phyloP scores from a whole-genome alignment of 257 asterid species.

The Plantago elongata region DNA sequence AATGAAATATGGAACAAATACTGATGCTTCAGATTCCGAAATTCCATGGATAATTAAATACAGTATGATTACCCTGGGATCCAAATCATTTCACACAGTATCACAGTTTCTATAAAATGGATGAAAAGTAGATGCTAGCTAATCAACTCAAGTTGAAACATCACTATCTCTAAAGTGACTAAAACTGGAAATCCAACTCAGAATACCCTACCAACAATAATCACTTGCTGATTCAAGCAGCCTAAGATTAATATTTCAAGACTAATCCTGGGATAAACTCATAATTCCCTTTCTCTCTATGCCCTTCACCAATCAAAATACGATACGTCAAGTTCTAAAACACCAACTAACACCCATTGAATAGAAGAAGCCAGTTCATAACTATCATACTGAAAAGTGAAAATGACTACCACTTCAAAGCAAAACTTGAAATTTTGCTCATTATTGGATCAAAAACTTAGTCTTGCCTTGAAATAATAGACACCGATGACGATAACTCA shows the following conservation, averaged over 20 bases:
- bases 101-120: neutral
- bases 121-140: conserved; percentile 2
- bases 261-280: conserved; percentile 10
- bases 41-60: neutral
- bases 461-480: neutral
- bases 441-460: neutral
- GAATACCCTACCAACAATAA: conserved; percentile 20
- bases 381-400: neutral
- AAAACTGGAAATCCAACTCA: conserved; percentile 34
- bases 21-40: too few relatives aligned
- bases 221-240: conserved; percentile 3
- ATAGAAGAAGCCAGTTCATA: neutral
- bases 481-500: neutral
- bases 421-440: neutral
- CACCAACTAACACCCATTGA: conserved; percentile 5
- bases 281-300: conserved; percentile 15
- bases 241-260: neutral
- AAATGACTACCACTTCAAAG: neutral
- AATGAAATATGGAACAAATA: too few relatives aligned
- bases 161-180: conserved; percentile 4
- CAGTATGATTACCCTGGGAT: neutral
- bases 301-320: conserved; percentile 19
- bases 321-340: neutral
- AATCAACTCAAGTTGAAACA: neutral
- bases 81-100: neutral